phyloP scores from a whole-genome alignment of 768 basidiomycete genomes.

The Chalciporus chontae region DNA sequence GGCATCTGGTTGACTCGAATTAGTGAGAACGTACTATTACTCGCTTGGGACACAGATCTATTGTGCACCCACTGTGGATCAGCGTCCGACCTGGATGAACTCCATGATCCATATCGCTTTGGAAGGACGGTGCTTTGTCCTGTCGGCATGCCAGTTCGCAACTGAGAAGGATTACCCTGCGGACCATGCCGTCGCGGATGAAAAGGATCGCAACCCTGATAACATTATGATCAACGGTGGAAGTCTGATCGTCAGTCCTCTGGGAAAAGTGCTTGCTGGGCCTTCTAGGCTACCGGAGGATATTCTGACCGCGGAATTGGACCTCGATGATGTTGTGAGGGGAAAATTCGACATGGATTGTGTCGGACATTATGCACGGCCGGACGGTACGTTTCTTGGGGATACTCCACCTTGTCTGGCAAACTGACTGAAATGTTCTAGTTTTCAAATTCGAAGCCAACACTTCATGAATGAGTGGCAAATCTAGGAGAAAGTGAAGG shows the following conservation, averaged over 20 bases:
- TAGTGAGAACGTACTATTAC: conserved; percentile 62
- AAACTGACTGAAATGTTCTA: conserved; percentile 13
- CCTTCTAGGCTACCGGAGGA: conserved; percentile 52
- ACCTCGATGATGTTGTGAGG: conserved; percentile 52
- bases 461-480: background rate
- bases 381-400: conserved; percentile 42
- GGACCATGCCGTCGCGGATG: conserved; percentile 41
- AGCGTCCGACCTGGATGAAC: conserved; percentile 50
- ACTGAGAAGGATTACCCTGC: conserved; percentile 51
- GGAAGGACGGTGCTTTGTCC: conserved; percentile 68
- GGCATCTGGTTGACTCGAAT: background rate
- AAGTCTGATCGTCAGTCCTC: conserved; percentile 55
- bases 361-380: conserved; percentile 58
- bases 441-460: conserved; percentile 27
- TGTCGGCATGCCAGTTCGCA: conserved; percentile 59
- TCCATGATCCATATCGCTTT: conserved; percentile 63
- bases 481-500: background rate
- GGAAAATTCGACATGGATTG: conserved; percentile 63
- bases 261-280: conserved; percentile 57
- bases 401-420: background rate
- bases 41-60: conserved; percentile 56
- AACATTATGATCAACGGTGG: conserved; percentile 61
- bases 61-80: conserved; percentile 65
- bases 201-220: conserved; percentile 36
- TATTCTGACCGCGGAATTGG: conserved; percentile 52